Evolutionary conservation across 2,329 filamentous ascomycete genomes (phyloP).

Genomic region (Helminthosporium solani): DNA sequence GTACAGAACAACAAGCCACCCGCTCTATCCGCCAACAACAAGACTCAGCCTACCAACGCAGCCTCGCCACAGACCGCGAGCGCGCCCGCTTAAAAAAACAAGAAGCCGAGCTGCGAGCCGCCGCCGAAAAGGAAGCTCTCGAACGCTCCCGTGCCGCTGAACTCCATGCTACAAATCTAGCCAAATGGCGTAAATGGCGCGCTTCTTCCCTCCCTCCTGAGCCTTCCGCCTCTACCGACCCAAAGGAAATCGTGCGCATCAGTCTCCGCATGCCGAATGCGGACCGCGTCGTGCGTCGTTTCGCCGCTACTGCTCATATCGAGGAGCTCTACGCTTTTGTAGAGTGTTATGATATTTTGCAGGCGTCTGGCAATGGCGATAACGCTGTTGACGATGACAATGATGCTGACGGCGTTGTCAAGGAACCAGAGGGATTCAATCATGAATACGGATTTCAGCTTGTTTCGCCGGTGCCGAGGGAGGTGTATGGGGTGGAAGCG

Average conservation of each 20-base stretch:
- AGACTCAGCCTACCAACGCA: slow-evolving; percentile 90
- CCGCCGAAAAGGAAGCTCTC: slow-evolving; percentile 66
- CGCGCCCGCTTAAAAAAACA: slow-evolving; percentile 74
- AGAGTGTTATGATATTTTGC: slow-evolving; percentile 76
- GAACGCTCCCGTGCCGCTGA: slow-evolving; percentile 64
- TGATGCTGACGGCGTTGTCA: too few species aligned
- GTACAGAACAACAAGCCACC: slow-evolving; percentile 78
- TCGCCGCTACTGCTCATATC: slow-evolving; percentile 66
- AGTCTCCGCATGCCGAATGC: slow-evolving; percentile 63
- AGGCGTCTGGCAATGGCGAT: slow-evolving; percentile 42
- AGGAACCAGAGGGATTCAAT: slow-evolving; percentile 66
- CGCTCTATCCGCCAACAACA: slow-evolving; percentile 82
- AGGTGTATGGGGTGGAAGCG: slow-evolving; percentile 70
- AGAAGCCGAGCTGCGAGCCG: slow-evolving; percentile 65
- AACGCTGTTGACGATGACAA: too few species aligned
- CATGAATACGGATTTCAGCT: slow-evolving; percentile 85
- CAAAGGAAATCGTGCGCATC: slow-evolving; percentile 71
- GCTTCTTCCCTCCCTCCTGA: slow-evolving; percentile 67
- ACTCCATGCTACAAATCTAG: slow-evolving; percentile 54
- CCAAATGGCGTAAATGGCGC: slow-evolving; percentile 81
- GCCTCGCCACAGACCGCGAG: slow-evolving; percentile 82
- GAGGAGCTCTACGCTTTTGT: slow-evolving; percentile 96
- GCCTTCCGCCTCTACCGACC: slow-evolving; percentile 62
- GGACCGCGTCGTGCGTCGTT: slow-evolving; percentile 75
- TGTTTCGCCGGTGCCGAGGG: slow-evolving; percentile 80